A percentile compares a stretch with the other conserved stretches of the same genome.
Conservation (phyloP, 2,329 filamentous ascomycete species). For the Trichoderma breve region DNA sequence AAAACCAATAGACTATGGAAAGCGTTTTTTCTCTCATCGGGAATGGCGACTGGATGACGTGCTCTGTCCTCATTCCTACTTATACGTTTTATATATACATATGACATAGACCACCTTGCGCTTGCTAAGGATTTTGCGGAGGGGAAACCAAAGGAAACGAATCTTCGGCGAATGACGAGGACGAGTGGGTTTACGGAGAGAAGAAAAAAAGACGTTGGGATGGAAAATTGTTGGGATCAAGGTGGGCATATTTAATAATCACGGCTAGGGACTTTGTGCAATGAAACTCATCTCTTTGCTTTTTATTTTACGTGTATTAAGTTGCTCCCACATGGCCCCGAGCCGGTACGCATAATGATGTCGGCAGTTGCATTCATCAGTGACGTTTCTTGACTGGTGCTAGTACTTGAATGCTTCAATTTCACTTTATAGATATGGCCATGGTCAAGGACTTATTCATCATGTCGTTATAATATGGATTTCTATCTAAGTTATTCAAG, state of each 20-base stretch:
- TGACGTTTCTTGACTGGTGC: not conserved
- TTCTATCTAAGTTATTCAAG: not conserved
- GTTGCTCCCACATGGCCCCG: not conserved
- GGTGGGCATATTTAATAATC: slow-evolving; percentile 7
- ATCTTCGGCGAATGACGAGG: not conserved
- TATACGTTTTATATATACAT: slow-evolving; percentile 2
- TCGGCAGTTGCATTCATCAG: not conserved
- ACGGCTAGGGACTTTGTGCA: slow-evolving; percentile 3
- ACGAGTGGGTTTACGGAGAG: not conserved
- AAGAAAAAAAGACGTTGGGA: not conserved
- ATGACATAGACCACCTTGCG: slow-evolving; percentile 4
- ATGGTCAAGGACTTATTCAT: not conserved
- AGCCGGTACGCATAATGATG: not conserved
- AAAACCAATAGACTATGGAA: slow-evolving; percentile 22
- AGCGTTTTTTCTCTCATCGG: slow-evolving; percentile 10
- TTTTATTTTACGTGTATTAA: not conserved
- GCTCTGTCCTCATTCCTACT: slow-evolving; percentile 6
- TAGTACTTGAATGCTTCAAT: too few species aligned
- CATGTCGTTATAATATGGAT: not conserved
- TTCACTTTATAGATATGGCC: not conserved
- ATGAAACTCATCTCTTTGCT: not conserved
- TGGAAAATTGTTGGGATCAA: not conserved
- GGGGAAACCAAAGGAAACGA: not conserved
- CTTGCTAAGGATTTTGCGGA: not conserved
- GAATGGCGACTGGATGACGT: slow-evolving; percentile 6